Conservation (phyloP, 108 stramenopile genomes). For the Nannochloropsis gaditana region DNA sequence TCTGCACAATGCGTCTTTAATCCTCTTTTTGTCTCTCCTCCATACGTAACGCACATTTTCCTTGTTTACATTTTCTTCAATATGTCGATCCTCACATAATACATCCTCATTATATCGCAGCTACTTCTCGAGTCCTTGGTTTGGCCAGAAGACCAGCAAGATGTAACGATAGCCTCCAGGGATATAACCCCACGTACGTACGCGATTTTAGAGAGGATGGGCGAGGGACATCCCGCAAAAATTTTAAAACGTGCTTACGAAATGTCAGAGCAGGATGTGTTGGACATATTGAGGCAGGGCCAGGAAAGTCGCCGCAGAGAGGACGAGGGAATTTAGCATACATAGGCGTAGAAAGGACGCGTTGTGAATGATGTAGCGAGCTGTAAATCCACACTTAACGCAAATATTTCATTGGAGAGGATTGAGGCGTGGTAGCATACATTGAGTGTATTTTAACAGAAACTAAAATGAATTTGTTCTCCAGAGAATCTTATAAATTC, state of each 20-base stretch:
- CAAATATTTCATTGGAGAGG: too few relatives aligned
- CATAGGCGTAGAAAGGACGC: too few relatives aligned
- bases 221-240: background rate
- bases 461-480: too few relatives aligned
- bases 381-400: too few relatives aligned
- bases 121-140: slow-evolving; percentile 3
- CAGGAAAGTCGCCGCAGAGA: background rate
- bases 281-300: background rate
- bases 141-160: background rate
- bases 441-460: too few relatives aligned
- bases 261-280: background rate
- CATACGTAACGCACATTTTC: too few relatives aligned
- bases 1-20: too few relatives aligned
- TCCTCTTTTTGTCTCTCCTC: too few relatives aligned
- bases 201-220: background rate
- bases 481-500: too few relatives aligned
- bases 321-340: background rate
- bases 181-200: background rate
- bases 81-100: background rate
- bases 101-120: background rate
- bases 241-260: slow-evolving; percentile 14
- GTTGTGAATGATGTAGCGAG: too few relatives aligned
- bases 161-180: background rate
- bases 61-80: too few relatives aligned
- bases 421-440: too few relatives aligned